Evolutionary conservation across 2,329 filamentous ascomycete genomes (phyloP).

Genomic region (Ophiostoma piceae): DNA sequence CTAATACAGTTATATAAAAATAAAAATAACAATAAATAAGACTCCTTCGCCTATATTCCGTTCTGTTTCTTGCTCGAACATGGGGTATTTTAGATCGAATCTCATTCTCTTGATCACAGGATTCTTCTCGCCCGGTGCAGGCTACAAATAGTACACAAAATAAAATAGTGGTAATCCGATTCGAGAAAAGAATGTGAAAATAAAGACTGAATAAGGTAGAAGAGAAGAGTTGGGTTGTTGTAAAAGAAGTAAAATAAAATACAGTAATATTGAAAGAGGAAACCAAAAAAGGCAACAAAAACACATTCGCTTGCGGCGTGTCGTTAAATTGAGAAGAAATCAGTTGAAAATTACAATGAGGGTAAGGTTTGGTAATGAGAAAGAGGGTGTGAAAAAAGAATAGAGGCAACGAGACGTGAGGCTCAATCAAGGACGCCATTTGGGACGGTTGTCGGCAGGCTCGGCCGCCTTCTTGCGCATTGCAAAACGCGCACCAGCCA

Average conservation of each 20-base stretch:
- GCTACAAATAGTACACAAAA: background rate
- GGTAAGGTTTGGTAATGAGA: constrained; percentile 14
- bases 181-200: background rate
- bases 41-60: background rate
- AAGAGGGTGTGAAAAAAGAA: background rate
- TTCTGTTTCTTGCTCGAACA: constrained; percentile 8
- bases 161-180: background rate
- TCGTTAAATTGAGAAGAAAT: constrained; percentile 14
- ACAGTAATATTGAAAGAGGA: background rate
- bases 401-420: background rate
- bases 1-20: background rate
- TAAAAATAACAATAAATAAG: background rate
- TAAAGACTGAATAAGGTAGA: background rate
- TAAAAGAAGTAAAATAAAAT: background rate
- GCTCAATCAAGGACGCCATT: constrained; percentile 44
- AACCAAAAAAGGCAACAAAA: background rate
- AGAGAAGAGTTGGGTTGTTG: constrained; percentile 14
- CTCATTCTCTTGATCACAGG: background rate
- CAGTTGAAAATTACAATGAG: constrained; percentile 19
- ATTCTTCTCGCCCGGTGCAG: background rate
- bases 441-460: constrained; percentile 42
- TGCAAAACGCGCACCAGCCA: constrained; percentile 43
- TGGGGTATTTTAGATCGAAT: background rate
- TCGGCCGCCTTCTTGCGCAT: constrained; percentile 39
- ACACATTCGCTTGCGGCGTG: constrained; percentile 18